These are phyloP conservation scores for Acephala macrosclerotiorum DNA, from an alignment of 2,329 filamentous ascomycete species.

Conservation along the genomic window DNA sequence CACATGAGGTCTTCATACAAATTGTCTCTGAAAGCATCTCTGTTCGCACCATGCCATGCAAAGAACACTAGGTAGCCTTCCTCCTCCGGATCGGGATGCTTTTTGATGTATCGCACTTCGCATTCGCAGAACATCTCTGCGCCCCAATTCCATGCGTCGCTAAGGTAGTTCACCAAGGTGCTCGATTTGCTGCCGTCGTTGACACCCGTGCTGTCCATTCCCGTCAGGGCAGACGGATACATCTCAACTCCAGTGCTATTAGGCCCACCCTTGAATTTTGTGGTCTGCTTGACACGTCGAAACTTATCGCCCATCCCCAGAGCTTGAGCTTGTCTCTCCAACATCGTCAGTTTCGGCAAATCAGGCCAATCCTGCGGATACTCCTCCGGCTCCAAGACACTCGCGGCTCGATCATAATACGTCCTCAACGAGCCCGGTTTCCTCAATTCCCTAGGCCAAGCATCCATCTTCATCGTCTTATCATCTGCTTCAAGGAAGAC, in stretches of 20 bases:
- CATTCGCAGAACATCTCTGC: conserved; percentile 75
- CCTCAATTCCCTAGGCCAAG: conserved; percentile 67
- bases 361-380: conserved; percentile 66
- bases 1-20: conserved; percentile 69
- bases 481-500: conserved; percentile 68
- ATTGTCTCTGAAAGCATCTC: conserved; percentile 61
- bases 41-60: conserved; percentile 66
- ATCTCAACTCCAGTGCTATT: conserved; percentile 72
- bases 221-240: conserved; percentile 64
- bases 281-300: conserved; percentile 65
- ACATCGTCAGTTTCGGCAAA: conserved; percentile 63
- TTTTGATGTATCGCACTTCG: conserved; percentile 68
- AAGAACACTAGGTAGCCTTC: conserved; percentile 71
- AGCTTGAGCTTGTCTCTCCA: conserved; percentile 62
- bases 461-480: conserved; percentile 57
- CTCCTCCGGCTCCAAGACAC: conserved; percentile 63
- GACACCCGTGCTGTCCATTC: conserved; percentile 68
- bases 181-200: conserved; percentile 75
- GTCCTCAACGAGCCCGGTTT: conserved; percentile 51
- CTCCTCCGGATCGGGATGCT: conserved; percentile 50
- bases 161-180: conserved; percentile 70
- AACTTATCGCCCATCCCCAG: conserved; percentile 62
- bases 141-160: conserved; percentile 76
- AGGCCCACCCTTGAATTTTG: conserved; percentile 64
- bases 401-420: conserved; percentile 63